A percentile compares a stretch with the other conserved stretches of the same genome.
phyloP scores from a whole-genome alignment of 306 rosid species.

The Quercus aquifolioides region DNA sequence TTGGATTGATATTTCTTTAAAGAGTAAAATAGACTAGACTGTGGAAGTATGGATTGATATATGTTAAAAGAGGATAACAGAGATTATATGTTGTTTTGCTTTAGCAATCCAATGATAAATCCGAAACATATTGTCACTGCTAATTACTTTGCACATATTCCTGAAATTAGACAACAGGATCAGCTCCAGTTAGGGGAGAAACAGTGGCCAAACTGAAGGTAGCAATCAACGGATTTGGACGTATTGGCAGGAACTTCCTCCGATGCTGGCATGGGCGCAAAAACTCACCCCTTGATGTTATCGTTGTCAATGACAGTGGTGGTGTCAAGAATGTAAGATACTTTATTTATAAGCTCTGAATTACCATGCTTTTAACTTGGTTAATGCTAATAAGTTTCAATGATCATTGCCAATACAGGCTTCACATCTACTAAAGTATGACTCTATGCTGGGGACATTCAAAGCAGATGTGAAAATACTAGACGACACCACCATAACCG shows the following conservation, averaged over 20 bases:
- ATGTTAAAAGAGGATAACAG: neutral
- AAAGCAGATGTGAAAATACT: constrained; percentile 84
- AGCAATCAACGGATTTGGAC: constrained; percentile 96
- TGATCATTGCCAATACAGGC: constrained; percentile 31
- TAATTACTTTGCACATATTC: neutral
- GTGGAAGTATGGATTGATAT: neutral
- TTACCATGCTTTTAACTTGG: neutral
- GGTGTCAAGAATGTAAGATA: constrained; percentile 92
- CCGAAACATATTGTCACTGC: neutral
- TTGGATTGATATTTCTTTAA: neutral
- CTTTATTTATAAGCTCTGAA: neutral
- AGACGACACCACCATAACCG: constrained; percentile 63
- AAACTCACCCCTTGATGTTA: constrained; percentile 86
- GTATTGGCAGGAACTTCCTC: constrained; percentile 93
- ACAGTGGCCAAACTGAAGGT: constrained; percentile 98
- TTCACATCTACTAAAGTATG: constrained; percentile 90
- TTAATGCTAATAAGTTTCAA: neutral
- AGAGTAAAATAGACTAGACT: neutral
- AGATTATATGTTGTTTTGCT: neutral
- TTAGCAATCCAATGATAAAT: neutral
- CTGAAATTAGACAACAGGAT: constrained; percentile 45
- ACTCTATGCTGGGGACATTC: constrained; percentile 90
- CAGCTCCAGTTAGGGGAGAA: constrained; percentile 63
- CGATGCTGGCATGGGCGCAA: constrained; percentile 98
- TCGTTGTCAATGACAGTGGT: constrained; percentile 96